Evolutionary conservation across 176 grass and related monocot genomes (phyloP), one percentile per base, ranked within the genome.

Genomic region (Musa beccarii): DNA sequence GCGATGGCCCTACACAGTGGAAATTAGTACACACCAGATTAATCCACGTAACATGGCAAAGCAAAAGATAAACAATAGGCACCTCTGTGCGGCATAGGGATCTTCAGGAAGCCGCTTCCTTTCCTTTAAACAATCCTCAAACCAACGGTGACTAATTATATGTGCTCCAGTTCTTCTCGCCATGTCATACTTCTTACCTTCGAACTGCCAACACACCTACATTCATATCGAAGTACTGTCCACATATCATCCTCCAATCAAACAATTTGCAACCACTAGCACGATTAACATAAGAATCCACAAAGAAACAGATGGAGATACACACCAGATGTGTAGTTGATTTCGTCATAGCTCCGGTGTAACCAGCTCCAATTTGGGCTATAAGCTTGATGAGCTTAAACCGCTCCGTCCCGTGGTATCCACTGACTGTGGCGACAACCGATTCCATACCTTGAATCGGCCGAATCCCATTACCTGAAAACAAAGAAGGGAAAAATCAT

Each of bases 331-430:
- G 94, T 57, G 94, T 97, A 56, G 92, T 91, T 50, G 88, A 91
- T 77, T 57, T 90, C 71, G 81, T 88, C 94, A 97, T 93, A 21
- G 84, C 63, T 0, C 88, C 94, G 12, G 91, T 84, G 72, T 91
- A 97, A 87, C 69, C 93, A 28, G 94, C 94, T 14, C 94, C 90
- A 51, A 82, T 76, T 69, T 82, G 83, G 34, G 88, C 61, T 66
- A 98, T 98, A 81, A 98, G 94, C 86, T 93, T 98, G 63, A 98
- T 83, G 34, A 98, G 88, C 78, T 81, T 88, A 79, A 93, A 92
- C 78, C 94, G 79, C 73, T 85, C 84, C 1, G 73, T 72, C 49
- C 90, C 94, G 66, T 93, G 87, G 84, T 98, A 98, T 2, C 94
- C 90, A 29, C 94, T 98, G 17, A 98, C 94, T 16, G 94, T 90